Evolutionary conservation across 768 basidiomycete species (phyloP).

Genomic region (Calocybe gangraenosa): DNA sequence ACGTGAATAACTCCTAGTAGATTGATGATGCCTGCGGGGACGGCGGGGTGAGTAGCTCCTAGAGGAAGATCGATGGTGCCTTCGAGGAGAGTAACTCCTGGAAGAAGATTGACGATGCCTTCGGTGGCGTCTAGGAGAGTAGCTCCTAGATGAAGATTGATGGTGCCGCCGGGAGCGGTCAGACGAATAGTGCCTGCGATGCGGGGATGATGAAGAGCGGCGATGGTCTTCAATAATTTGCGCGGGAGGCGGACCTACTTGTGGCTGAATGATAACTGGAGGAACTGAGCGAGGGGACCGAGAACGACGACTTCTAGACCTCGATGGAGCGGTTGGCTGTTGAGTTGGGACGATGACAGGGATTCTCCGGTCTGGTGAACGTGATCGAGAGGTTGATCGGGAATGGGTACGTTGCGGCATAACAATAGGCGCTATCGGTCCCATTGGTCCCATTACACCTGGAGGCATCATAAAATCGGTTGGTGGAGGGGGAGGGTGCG

Average conservation of each 20-base stretch:
- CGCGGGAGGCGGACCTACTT: constrained; percentile 3
- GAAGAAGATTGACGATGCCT: constrained; percentile 21
- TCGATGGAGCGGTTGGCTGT: background rate
- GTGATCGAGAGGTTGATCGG: constrained; percentile 6
- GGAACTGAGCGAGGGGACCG: constrained; percentile 13
- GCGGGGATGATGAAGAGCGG: background rate
- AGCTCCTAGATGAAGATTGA: constrained; percentile 20
- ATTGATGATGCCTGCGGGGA: background rate
- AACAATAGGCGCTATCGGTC: background rate
- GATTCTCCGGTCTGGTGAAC: background rate
- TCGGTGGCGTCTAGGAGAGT: constrained; percentile 6
- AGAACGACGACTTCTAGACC: constrained; percentile 9
- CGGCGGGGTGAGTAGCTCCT: background rate
- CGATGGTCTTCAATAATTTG: background rate
- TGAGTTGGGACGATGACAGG: background rate
- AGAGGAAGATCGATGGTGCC: background rate
- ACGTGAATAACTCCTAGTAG: background rate
- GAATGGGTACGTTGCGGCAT: background rate
- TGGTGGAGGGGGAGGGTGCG: background rate
- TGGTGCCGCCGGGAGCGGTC: constrained; percentile 17
- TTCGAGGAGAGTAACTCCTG: constrained; percentile 11
- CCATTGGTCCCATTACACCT: constrained; percentile 3
- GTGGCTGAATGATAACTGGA: background rate
- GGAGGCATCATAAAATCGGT: constrained; percentile 1
- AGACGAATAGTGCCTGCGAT: constrained; percentile 1